A percentile compares a stretch with the other conserved stretches of the same genome.
phyloP scores from a whole-genome alignment of 1,284 basidiomycete genomes.

The Somion occarium region DNA sequence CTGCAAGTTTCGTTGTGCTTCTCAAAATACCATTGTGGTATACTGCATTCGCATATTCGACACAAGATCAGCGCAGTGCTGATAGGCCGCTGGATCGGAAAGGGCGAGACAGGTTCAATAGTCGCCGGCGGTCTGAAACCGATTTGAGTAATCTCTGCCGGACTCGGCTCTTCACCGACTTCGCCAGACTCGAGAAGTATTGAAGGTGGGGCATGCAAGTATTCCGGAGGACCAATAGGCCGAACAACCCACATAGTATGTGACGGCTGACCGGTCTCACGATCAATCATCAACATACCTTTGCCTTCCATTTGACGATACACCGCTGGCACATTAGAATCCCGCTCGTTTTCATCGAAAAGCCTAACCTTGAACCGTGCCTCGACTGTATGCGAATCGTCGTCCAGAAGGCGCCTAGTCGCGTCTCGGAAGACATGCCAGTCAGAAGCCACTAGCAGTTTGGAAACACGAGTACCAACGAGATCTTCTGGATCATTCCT shows the following conservation, averaged over 20 bases:
- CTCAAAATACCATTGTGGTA: slow-evolving; percentile 99
- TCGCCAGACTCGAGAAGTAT: slow-evolving; percentile 56
- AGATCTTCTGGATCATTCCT: slow-evolving; percentile 86
- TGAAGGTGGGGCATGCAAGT: slow-evolving; percentile 53
- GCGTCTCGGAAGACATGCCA: slow-evolving; percentile 86
- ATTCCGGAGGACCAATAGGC: slow-evolving; percentile 70
- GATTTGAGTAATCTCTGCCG: slow-evolving; percentile 31
- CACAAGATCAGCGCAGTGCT: slow-evolving; percentile 89
- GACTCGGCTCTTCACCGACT: slow-evolving; percentile 38
- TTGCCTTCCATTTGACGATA: slow-evolving; percentile 95
- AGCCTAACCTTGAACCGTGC: slow-evolving; percentile 85
- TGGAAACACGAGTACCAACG: slow-evolving; percentile 77
- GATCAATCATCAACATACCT: slow-evolving; percentile 97
- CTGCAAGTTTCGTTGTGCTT: slow-evolving; percentile 99
- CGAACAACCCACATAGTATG: slow-evolving; percentile 99
- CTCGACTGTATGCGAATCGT: slow-evolving; percentile 94
- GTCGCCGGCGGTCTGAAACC: slow-evolving; percentile 25
- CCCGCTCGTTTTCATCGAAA: slow-evolving; percentile 49
- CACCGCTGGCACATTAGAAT: slow-evolving; percentile 45
- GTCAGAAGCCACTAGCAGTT: slow-evolving; percentile 81
- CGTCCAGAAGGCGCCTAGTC: slow-evolving; percentile 79
- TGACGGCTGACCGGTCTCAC: slow-evolving; percentile 79
- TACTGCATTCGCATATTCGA: slow-evolving; percentile 95
- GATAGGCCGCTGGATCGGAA: slow-evolving; percentile 73
- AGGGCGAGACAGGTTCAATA: slow-evolving; percentile 54